phyloP scores from a whole-genome alignment of 345 rosid genomes.

The Eutrema heterophyllum region DNA sequence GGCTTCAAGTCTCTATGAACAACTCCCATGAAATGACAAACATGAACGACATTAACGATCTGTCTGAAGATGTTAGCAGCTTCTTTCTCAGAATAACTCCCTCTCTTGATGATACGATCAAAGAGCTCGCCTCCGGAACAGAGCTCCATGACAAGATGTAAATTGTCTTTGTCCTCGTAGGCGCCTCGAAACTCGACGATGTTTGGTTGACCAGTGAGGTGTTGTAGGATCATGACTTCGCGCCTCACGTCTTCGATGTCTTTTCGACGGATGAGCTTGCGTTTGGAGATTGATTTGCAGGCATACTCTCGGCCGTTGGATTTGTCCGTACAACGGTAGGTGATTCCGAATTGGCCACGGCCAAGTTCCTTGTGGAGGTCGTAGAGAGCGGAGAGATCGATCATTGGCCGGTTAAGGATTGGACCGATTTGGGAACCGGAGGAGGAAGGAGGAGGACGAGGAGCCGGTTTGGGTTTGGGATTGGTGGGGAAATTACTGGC shows the following conservation, averaged over 20 bases:
- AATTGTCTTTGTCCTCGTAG: conserved; percentile 57
- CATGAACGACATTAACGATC: conserved; percentile 82
- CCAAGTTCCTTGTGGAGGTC: conserved; percentile 68
- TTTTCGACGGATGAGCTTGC: conserved; percentile 41
- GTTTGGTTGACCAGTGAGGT: conserved; percentile 84
- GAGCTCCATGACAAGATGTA: conserved; percentile 84
- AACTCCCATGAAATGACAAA: conserved; percentile 94
- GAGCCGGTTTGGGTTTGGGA: conserved; percentile 10
- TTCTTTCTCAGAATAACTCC: conserved; percentile 72
- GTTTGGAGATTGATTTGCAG: conserved; percentile 77
- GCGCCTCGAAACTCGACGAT: conserved; percentile 83
- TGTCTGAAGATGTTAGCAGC: conserved; percentile 70
- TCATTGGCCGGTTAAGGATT: conserved; percentile 58
- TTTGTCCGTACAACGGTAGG: conserved; percentile 64
- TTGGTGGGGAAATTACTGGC: conserved; percentile 1
- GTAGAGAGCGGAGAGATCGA: conserved; percentile 46
- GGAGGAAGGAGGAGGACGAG: conserved; percentile 5
- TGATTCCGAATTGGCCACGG: conserved; percentile 77
- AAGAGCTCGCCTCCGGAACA: conserved; percentile 96
- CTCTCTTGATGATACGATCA: conserved; percentile 70
- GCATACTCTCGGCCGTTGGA: conserved; percentile 61
- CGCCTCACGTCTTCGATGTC: conserved; percentile 67
- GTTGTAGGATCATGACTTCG: conserved; percentile 73
- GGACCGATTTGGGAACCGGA: conserved; percentile 40
- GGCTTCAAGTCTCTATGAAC: conserved; percentile 93